Conservation (phyloP, 1,139 yeast species). For the Ogataea hybrid region DNA sequence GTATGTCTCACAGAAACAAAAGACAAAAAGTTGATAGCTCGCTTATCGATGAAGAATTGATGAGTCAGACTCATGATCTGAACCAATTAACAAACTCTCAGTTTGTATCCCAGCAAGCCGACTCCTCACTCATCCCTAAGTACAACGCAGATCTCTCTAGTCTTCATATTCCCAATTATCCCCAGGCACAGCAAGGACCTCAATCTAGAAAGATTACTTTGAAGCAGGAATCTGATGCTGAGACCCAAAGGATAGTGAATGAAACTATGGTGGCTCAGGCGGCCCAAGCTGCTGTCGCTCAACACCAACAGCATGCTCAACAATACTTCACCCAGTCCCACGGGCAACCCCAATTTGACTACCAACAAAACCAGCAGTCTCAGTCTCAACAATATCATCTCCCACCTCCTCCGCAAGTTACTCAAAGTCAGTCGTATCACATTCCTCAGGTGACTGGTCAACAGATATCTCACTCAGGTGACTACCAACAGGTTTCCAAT, state of each 20-base stretch:
- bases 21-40: conserved; percentile 20
- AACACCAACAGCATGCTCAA: conserved; percentile 18
- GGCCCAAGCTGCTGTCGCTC: conserved; percentile 20
- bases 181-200: conserved; percentile 12
- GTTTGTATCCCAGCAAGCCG: conserved; percentile 16
- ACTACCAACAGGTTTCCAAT: conserved; percentile 14
- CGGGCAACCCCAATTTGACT: conserved; percentile 19
- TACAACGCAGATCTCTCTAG: conserved; percentile 12
- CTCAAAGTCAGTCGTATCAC: conserved; percentile 5
- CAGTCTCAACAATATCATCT: conserved; percentile 14
- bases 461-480: conserved; percentile 5
- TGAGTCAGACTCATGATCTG: conserved; percentile 22
- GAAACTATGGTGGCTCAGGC: conserved; percentile 23
- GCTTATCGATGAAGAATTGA: conserved; percentile 23
- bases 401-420: conserved; percentile 13
- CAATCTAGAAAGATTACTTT: conserved; percentile 1
- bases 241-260: conserved; percentile 18
- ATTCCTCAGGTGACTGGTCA: conserved; percentile 4
- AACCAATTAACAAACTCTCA: conserved; percentile 18
- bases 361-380: conserved; percentile 14
- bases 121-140: conserved; percentile 16
- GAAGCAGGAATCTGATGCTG: conserved; percentile 15
- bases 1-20: conserved; percentile 17
- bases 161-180: conserved; percentile 15
- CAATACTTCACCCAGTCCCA: conserved; percentile 16